Percentiles rank a stretch among this genome's conserved stretches.
These are phyloP conservation scores for Huntiella savannae DNA, from an alignment of 2,329 filamentous ascomycete genomes.

Conservation along the genomic window DNA sequence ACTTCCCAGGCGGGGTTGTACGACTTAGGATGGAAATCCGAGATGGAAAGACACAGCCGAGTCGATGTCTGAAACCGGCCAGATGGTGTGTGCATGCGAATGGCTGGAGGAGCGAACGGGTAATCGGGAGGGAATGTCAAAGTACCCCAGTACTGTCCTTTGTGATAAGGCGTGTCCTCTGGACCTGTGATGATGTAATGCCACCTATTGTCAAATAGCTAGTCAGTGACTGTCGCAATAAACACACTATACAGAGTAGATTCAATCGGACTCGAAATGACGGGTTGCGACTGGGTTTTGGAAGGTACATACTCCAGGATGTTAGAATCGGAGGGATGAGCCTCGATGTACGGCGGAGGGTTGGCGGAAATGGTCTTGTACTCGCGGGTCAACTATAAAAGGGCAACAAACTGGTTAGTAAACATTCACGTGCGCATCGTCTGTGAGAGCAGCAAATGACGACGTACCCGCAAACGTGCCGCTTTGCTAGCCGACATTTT, in stretches of 20 bases:
- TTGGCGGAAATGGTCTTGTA: conserved; percentile 48
- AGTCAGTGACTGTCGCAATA: conserved; percentile 10
- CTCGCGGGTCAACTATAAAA: conserved; percentile 36
- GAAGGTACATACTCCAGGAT: conserved; percentile 56
- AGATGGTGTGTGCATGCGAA: conserved; percentile 95
- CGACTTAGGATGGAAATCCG: conserved; percentile 91
- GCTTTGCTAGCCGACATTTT: conserved; percentile 48
- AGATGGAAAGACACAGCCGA: conserved; percentile 84
- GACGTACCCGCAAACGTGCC: conserved; percentile 48
- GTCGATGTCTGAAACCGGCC: conserved; percentile 89
- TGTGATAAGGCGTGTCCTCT: conserved; percentile 80
- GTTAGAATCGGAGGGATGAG: conserved; percentile 77
- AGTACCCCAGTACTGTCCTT: conserved; percentile 96
- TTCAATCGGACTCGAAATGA: neutral
- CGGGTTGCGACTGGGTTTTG: neutral
- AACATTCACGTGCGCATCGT: neutral
- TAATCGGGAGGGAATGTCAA: conserved; percentile 92
- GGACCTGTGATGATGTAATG: conserved; percentile 92
- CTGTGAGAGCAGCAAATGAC: neutral
- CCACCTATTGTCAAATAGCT: conserved; percentile 36
- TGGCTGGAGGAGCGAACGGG: conserved; percentile 88
- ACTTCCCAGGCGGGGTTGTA: conserved; percentile 99
- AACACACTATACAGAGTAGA: neutral
- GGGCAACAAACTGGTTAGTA: neutral
- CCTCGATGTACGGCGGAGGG: conserved; percentile 72